Evolutionary conservation across 2,329 filamentous ascomycete genomes (phyloP), one percentile per base, ranked within the genome.

Genomic region (Plenodomus biglobosus): DNA sequence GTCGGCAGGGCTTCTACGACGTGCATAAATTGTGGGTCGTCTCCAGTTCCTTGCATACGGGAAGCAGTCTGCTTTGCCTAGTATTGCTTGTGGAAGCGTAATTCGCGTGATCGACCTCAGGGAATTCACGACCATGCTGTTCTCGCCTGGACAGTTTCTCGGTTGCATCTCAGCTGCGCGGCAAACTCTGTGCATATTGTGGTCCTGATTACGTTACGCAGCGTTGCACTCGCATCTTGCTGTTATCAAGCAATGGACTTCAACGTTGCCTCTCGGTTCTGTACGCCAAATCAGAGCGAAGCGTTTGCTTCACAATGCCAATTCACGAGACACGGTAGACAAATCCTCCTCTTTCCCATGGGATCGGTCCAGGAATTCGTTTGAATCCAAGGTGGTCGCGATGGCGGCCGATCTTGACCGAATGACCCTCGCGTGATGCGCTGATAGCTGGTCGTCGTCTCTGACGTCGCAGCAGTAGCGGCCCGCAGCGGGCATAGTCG

Each of bases 391-490:
- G 40, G 10, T 58, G 49, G 17, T 48, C 50, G 37, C 24, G 39
- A 34, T 10, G n/a, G 27, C 40, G 18, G 59, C 61, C 61, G 61
- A 58, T 56, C 50, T 61, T 62, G 50, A 40, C 59, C 61, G 60
- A 56, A 38, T 45, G 16, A 18, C 8, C 18, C 35, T 37, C 4
- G 16, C 35, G 35, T 37, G 16, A 18, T 17, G 38, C 20, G 49
- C 45, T 45, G 34, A 46, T 37, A 46, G 49, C 52, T 55, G 48
- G 58, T 51, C 50, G 20, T 30, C 47, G 45, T 50, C 50, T 49
- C 54, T 53, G 56, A 61, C 39, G 49, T 61, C 57, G 50, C 52
- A 58, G 53, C 58, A 46, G 53, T 64, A 62, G 56, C 49, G 59
- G 50, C 53, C 54, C 58, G 47, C 51, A 50, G 37, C 41, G 27